Conservation (phyloP, 768 basidiomycete species). For the Terana coerulea region DNA sequence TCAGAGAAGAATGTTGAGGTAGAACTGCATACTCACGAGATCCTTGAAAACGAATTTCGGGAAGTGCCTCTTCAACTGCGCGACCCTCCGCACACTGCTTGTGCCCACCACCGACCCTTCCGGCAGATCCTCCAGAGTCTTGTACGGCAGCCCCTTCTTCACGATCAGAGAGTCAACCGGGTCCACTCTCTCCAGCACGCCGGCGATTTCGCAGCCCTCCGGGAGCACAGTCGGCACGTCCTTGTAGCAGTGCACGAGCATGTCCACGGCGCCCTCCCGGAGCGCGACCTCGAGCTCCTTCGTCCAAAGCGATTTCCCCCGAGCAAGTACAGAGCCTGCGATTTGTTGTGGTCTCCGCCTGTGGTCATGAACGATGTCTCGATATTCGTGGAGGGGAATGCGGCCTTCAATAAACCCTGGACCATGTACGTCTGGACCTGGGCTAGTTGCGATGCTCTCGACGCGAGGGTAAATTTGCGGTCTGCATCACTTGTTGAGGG, state of each 20-base stretch:
- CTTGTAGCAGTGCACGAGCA: slow-evolving; percentile 91
- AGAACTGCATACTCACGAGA: slow-evolving; percentile 82
- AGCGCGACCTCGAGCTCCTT: slow-evolving; percentile 93
- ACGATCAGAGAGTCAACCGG: slow-evolving; percentile 87
- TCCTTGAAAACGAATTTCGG: slow-evolving; percentile 79
- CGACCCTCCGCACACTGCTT: slow-evolving; percentile 87
- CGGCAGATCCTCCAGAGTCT: slow-evolving; percentile 75
- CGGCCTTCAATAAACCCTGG: slow-evolving; percentile 51
- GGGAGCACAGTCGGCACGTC: slow-evolving; percentile 90
- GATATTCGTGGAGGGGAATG: slow-evolving; percentile 50
- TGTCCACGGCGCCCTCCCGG: slow-evolving; percentile 68
- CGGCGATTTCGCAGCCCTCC: slow-evolving; percentile 78
- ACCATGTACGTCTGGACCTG: slow-evolving; percentile 87
- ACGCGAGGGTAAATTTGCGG: slow-evolving; percentile 71
- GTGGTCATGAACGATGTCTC: slow-evolving; percentile 63
- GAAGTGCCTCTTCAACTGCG: slow-evolving; percentile 78
- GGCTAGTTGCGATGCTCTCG: slow-evolving; percentile 83
- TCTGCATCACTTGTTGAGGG: slow-evolving; percentile 12
- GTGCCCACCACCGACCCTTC: slow-evolving; percentile 91
- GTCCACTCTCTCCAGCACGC: slow-evolving; percentile 83
- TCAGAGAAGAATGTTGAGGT: too few species aligned
- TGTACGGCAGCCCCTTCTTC: slow-evolving; percentile 67
- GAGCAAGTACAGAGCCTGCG: slow-evolving; percentile 80
- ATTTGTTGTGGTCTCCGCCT: slow-evolving; percentile 85
- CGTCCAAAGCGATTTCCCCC: slow-evolving; percentile 92